Percentiles rank a stretch among this genome's conserved stretches.
Conservation (phyloP, 805 yeast genomes). For the Teunomyces aglyptinius region DNA sequence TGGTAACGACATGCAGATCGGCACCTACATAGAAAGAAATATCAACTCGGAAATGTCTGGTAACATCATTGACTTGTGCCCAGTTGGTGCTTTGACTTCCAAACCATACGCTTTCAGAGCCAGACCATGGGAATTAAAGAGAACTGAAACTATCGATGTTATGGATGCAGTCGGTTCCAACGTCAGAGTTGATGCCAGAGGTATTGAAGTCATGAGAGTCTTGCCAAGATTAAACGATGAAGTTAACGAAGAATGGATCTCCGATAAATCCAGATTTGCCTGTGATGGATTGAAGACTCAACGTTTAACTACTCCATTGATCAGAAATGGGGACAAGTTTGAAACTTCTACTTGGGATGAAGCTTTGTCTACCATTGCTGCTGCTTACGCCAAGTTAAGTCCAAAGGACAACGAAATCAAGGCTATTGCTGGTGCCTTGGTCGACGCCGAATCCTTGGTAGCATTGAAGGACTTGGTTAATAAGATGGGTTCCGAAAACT, state of each 20-base stretch:
- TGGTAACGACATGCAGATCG: slow-evolving; percentile 90
- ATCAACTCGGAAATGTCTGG: slow-evolving; percentile 84
- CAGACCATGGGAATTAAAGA: slow-evolving; percentile 89
- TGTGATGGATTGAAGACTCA: slow-evolving; percentile 84
- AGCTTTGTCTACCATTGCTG: slow-evolving; percentile 68
- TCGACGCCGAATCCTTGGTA: slow-evolving; percentile 80
- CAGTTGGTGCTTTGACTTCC: slow-evolving; percentile 87
- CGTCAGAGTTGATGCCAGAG: slow-evolving; percentile 82
- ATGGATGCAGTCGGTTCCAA: slow-evolving; percentile 81
- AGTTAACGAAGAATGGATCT: slow-evolving; percentile 87
- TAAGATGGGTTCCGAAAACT: slow-evolving; percentile 75
- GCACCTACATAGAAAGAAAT: slow-evolving; percentile 83
- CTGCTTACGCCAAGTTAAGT: slow-evolving; percentile 52
- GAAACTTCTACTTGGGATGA: slow-evolving; percentile 84
- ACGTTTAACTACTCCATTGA: slow-evolving; percentile 77
- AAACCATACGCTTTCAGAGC: slow-evolving; percentile 93
- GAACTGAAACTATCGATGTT: slow-evolving; percentile 84
- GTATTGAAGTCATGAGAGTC: slow-evolving; percentile 83
- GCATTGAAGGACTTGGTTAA: slow-evolving; percentile 78
- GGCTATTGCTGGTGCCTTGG: slow-evolving; percentile 78
- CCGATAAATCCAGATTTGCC: slow-evolving; percentile 83
- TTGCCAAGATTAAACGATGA: slow-evolving; percentile 85
- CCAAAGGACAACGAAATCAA: slow-evolving; percentile 72
- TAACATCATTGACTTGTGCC: slow-evolving; percentile 83
- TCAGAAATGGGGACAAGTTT: slow-evolving; percentile 67